phyloP scores from a whole-genome alignment of 2,329 filamentous ascomycete species.

The Phialophora expanda region DNA sequence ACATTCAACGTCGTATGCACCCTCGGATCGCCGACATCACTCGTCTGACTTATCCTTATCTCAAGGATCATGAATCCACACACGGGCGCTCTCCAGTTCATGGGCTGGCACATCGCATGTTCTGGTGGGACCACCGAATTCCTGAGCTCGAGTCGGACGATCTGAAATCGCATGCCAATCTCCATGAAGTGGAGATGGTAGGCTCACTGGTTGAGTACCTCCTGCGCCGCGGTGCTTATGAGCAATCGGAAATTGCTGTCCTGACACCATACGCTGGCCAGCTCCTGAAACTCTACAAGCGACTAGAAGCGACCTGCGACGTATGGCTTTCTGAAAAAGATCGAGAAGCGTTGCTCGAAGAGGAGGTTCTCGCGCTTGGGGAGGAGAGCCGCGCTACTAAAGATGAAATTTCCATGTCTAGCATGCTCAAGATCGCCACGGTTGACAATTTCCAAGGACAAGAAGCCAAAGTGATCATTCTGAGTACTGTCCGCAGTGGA shows the following conservation, averaged over 20 bases:
- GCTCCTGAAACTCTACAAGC: conserved; percentile 38
- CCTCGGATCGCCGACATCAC: conserved; percentile 42
- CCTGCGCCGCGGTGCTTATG: conserved; percentile 40
- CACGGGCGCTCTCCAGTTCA: conserved; percentile 18
- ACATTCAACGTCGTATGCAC: conserved; percentile 44
- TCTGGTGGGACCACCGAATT: conserved; percentile 43
- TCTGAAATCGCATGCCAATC: conserved; percentile 41
- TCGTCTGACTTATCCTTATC: conserved; percentile 41
- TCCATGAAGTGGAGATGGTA: conserved; percentile 43
- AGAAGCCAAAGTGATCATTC: conserved; percentile 45
- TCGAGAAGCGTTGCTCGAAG: conserved; percentile 37
- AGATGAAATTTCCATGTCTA: conserved; percentile 37
- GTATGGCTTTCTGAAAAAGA: conserved; percentile 43
- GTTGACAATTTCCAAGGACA: conserved; percentile 47
- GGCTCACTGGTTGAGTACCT: conserved; percentile 40
- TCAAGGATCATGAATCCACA: conserved; percentile 37
- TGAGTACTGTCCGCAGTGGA: conserved; percentile 45
- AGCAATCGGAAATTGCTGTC: conserved; percentile 43
- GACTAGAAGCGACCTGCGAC: conserved; percentile 38
- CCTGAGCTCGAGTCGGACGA: conserved; percentile 37
- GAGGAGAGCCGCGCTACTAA: conserved; percentile 29
- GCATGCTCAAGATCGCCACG: conserved; percentile 42
- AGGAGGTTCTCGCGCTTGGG: conserved; percentile 35
- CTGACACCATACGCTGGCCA: conserved; percentile 44
- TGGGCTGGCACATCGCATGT: conserved; percentile 41